A percentile compares a stretch with the other conserved stretches of the same genome.
Conservation (phyloP, 2,329 filamentous ascomycete species). For the Dactylonectria macrodidyma region DNA sequence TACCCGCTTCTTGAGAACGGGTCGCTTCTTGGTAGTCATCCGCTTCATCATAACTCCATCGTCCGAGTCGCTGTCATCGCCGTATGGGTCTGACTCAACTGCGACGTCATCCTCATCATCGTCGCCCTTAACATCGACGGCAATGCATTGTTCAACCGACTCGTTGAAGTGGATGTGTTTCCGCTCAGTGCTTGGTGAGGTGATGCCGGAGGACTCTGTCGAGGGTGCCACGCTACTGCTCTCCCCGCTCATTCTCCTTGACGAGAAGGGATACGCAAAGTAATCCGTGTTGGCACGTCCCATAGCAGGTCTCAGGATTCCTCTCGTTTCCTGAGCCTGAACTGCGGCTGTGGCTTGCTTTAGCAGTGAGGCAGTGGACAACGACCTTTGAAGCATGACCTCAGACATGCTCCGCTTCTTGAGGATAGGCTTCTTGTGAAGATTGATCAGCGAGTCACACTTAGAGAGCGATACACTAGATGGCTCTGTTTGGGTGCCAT, state of each 20-base stretch:
- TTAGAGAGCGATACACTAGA: constrained; percentile 64
- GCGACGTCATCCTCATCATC: constrained; percentile 82
- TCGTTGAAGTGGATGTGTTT: constrained; percentile 98
- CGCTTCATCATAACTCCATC: constrained; percentile 89
- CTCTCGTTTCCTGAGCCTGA: constrained; percentile 80
- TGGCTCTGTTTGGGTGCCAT: constrained; percentile 60
- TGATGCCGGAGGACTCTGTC: constrained; percentile 77
- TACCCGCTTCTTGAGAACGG: constrained; percentile 58
- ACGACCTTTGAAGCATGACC: constrained; percentile 89
- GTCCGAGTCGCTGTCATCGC: constrained; percentile 78
- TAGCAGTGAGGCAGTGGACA: constrained; percentile 89
- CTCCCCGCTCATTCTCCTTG: constrained; percentile 72
- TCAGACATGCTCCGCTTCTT: constrained; percentile 98
- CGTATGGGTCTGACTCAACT: constrained; percentile 67
- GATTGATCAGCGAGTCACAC: constrained; percentile 75
- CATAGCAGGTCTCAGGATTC: constrained; percentile 68
- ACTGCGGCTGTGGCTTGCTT: constrained; percentile 91
- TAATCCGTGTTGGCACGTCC: constrained; percentile 79
- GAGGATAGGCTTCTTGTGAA: constrained; percentile 87
- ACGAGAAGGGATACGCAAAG: constrained; percentile 75
- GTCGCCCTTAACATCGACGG: constrained; percentile 87
- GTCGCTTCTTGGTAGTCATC: constrained; percentile 69
- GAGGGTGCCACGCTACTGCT: constrained; percentile 76
- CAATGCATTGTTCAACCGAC: constrained; percentile 95
- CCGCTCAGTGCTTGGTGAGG: constrained; percentile 75